These are phyloP conservation scores for Crithidia fasciculata DNA, from an alignment of 208 protist species.

Conservation along the genomic window DNA sequence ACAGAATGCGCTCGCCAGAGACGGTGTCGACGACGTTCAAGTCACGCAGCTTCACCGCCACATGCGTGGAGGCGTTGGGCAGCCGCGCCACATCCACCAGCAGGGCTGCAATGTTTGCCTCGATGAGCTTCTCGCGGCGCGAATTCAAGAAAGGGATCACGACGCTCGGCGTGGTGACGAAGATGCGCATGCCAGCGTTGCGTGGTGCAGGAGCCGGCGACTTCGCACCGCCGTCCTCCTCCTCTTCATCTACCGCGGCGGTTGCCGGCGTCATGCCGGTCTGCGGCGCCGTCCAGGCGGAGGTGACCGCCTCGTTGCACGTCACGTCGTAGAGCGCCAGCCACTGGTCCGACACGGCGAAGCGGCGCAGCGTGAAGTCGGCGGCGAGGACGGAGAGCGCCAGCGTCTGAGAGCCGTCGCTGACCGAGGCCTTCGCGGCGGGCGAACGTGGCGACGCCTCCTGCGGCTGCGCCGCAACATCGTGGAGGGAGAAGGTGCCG, in stretches of 20 bases:
- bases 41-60: conserved; percentile 70
- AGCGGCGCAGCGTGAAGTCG: conserved; percentile 82
- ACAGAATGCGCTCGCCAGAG: conserved; percentile 66
- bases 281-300: conserved; percentile 42
- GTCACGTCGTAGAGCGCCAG: conserved; percentile 78
- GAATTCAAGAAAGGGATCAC: conserved; percentile 77
- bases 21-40: conserved; percentile 61
- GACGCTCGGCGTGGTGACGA: conserved; percentile 71
- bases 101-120: conserved; percentile 70
- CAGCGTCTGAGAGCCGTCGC: conserved; percentile 25
- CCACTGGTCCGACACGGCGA: conserved; percentile 89
- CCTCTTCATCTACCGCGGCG: not conserved
- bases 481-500: not conserved
- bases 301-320: conserved; percentile 70
- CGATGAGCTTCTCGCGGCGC: conserved; percentile 56
- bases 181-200: conserved; percentile 49
- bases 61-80: conserved; percentile 35
- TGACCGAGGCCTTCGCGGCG: not conserved
- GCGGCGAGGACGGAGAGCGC: conserved; percentile 59
- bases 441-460: not conserved
- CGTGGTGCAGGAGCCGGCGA: not conserved
- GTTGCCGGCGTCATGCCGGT: conserved; percentile 10
- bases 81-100: conserved; percentile 62
- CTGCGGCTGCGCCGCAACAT: not conserved
- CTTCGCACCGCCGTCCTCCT: not conserved